Evolutionary conservation across 495 filamentous ascomycete species (phyloP).

Genomic region (Penicillium desertorum): DNA sequence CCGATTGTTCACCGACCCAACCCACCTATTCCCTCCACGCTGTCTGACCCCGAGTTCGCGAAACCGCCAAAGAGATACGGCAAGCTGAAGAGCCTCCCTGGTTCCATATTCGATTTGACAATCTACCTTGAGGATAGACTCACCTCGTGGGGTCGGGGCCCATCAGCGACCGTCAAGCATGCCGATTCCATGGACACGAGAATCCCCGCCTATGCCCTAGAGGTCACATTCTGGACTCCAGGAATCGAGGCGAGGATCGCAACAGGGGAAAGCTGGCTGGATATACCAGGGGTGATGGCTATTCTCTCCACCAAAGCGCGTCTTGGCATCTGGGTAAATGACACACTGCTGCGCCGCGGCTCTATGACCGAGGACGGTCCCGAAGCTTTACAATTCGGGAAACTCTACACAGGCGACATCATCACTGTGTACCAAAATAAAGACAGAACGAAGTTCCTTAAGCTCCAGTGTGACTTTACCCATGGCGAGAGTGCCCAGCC

Average conservation of each 20-base stretch:
- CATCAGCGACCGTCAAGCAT: constrained; percentile 60
- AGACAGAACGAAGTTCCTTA: constrained; percentile 39
- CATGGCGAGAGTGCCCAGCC: constrained; percentile 49
- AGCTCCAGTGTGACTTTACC: constrained; percentile 54
- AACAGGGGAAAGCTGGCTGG: constrained; percentile 58
- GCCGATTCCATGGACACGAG: constrained; percentile 57
- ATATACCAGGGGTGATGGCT: constrained; percentile 52
- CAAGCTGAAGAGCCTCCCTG: constrained; percentile 42
- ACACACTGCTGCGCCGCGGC: constrained; percentile 49
- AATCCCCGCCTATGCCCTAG: constrained; percentile 79
- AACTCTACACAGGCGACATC: constrained; percentile 69
- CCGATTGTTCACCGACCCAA: constrained; percentile 25
- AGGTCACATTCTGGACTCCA: constrained; percentile 68
- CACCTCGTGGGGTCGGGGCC: constrained; percentile 73
- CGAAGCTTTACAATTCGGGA: constrained; percentile 59
- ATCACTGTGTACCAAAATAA: constrained; percentile 61
- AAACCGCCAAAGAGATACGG: constrained; percentile 46
- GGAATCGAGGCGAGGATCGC: constrained; percentile 57
- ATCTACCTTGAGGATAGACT: constrained; percentile 62
- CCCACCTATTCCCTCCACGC: constrained; percentile 2
- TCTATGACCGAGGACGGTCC: constrained; percentile 47
- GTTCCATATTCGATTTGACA: constrained; percentile 53
- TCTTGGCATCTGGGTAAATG: constrained; percentile 72
- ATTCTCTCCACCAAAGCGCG: constrained; percentile 73
- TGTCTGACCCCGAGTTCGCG: constrained; percentile 24